Evolutionary conservation across 208 protist genomes (phyloP).

Genomic region (Trypanosoma congolense): DNA sequence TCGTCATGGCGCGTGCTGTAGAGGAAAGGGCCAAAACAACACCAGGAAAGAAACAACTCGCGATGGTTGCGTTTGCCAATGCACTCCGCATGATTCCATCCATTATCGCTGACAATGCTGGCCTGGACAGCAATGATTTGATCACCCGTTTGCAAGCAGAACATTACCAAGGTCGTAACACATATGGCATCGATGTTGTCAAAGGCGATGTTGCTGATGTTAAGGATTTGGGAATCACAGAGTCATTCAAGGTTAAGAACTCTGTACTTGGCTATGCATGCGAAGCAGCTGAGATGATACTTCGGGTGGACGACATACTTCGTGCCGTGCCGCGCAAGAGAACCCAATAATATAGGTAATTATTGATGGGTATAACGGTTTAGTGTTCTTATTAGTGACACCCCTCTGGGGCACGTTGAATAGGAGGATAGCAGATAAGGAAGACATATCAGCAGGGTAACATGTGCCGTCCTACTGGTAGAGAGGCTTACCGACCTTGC

Average conservation of each 20-base stretch:
- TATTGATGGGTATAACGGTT: too few relatives aligned
- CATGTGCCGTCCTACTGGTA: constrained; percentile 5
- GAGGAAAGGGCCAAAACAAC: constrained; percentile 89
- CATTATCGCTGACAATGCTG: constrained; percentile 98
- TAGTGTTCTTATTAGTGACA: too few relatives aligned
- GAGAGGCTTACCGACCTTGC: background rate
- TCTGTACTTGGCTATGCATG: constrained; percentile 95
- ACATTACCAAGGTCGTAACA: constrained; percentile 56
- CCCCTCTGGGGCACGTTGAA: too few relatives aligned
- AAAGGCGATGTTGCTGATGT: constrained; percentile 94
- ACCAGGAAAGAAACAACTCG: constrained; percentile 81
- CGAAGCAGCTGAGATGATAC: constrained; percentile 99
- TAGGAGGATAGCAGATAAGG: too few relatives aligned
- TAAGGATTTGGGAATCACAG: constrained; percentile 93
- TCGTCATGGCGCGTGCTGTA: constrained; percentile 98
- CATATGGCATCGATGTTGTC: constrained; percentile 93
- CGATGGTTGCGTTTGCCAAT: constrained; percentile 95
- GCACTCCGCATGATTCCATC: constrained; percentile 95
- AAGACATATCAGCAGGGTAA: background rate
- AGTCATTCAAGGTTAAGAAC: constrained; percentile 97
- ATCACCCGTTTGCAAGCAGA: constrained; percentile 92
- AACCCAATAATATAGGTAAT: constrained; percentile 37
- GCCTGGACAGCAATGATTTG: constrained; percentile 96
- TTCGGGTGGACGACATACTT: constrained; percentile 99
- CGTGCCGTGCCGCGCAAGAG: constrained; percentile 91